A percentile compares a stretch with the other conserved stretches of the same genome.
phyloP scores from a whole-genome alignment of 306 rosid genomes.

The Comarum palustre region DNA sequence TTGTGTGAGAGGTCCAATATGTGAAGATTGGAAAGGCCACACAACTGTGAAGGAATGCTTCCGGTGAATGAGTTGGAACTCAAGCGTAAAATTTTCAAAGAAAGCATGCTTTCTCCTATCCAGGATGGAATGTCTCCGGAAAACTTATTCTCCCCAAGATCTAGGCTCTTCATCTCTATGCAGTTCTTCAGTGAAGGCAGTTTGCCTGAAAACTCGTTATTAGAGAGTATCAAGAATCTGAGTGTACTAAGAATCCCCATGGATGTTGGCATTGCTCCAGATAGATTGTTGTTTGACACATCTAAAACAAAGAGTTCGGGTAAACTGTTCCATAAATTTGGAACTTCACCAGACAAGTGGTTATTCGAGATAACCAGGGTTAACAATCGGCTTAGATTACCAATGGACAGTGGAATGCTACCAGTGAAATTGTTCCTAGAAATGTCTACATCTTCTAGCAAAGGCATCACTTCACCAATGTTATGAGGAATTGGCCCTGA shows the following conservation, averaged over 20 bases:
- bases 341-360: conserved; percentile 18
- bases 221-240: neutral
- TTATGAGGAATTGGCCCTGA: conserved; percentile 29
- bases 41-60: conserved; percentile 12
- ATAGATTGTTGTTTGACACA: conserved; percentile 19
- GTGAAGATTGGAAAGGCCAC: too few species aligned
- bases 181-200: conserved; percentile 25
- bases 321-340: conserved; percentile 14
- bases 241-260: neutral
- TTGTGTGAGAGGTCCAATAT: neutral
- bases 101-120: conserved; percentile 20
- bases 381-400: conserved; percentile 3
- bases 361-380: conserved; percentile 21
- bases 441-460: neutral
- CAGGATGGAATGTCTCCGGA: conserved; percentile 13
- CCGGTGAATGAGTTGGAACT: conserved; percentile 22
- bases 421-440: conserved; percentile 1
- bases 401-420: conserved; percentile 18
- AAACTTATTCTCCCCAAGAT: conserved; percentile 23
- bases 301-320: neutral
- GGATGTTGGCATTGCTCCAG: conserved; percentile 23
- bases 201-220: conserved; percentile 14
- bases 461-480: conserved; percentile 16
- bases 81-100: neutral
- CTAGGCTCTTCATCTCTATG: neutral